phyloP scores from a whole-genome alignment of 257 asterid species.

The Salvia rosmarinus region DNA sequence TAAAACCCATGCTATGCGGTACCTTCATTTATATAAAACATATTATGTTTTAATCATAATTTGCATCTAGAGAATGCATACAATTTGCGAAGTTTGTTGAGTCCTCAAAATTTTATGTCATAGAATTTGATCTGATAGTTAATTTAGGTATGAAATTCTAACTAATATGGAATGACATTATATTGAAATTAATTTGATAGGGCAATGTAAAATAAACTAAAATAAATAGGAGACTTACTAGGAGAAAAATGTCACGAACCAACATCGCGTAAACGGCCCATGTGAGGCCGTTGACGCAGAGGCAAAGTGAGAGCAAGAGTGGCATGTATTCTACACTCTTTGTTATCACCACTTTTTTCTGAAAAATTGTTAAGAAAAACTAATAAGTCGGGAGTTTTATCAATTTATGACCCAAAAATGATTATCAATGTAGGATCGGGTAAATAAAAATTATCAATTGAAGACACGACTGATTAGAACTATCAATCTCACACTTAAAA shows the following conservation, averaged over 20 bases:
- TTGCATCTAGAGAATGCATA: too few relatives aligned
- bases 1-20: slow-evolving; percentile 13
- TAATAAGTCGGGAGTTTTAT: too few relatives aligned
- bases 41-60: not conserved
- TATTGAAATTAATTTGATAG: not conserved
- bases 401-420: too few relatives aligned
- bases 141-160: not conserved
- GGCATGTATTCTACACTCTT: slow-evolving; percentile 44
- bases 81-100: too few relatives aligned
- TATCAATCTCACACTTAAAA: too few relatives aligned
- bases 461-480: too few relatives aligned
- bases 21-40: slow-evolving; percentile 9
- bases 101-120: too few relatives aligned
- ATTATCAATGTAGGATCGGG: too few relatives aligned
- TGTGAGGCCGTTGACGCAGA: slow-evolving; percentile 24
- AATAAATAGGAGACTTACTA: slow-evolving; percentile 22
- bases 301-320: slow-evolving; percentile 36
- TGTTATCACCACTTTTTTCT: slow-evolving; percentile 35
- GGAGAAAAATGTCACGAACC: slow-evolving; percentile 30
- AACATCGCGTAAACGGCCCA: slow-evolving; percentile 37
- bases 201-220: too few relatives aligned
- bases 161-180: not conserved
- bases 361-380: too few relatives aligned
- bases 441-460: too few relatives aligned
- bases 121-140: too few relatives aligned